phyloP scores from a whole-genome alignment of 2,329 filamentous ascomycete species.

The Fusarium succisae region DNA sequence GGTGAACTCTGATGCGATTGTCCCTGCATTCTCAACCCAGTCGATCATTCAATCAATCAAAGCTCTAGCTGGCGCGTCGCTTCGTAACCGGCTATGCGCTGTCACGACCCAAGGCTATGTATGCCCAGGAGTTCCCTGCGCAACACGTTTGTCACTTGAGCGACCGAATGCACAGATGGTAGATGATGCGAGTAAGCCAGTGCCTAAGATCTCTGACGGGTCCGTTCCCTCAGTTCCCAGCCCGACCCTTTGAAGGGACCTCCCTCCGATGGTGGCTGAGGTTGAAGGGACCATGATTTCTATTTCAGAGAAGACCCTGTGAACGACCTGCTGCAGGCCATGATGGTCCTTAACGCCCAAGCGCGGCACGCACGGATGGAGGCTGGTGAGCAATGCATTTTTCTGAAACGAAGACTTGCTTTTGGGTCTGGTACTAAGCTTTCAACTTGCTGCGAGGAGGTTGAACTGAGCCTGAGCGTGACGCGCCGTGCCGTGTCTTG shows the following conservation, averaged over 20 bases:
- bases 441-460: neutral
- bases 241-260: slow-evolving; percentile 16
- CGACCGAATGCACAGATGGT: slow-evolving; percentile 33
- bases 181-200: slow-evolving; percentile 31
- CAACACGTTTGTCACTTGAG: slow-evolving; percentile 33
- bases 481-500: slow-evolving; percentile 26
- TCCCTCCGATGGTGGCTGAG: slow-evolving; percentile 24
- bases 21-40: slow-evolving; percentile 20
- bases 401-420: neutral
- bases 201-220: slow-evolving; percentile 30
- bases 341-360: slow-evolving; percentile 6
- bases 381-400: neutral
- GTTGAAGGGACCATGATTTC: slow-evolving; percentile 24
- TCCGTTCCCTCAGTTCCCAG: slow-evolving; percentile 29
- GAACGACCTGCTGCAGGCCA: slow-evolving; percentile 1
- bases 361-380: slow-evolving; percentile 24
- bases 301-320: slow-evolving; percentile 13
- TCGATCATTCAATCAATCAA: slow-evolving; percentile 2
- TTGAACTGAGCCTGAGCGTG: slow-evolving; percentile 2
- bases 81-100: slow-evolving; percentile 26
- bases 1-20: slow-evolving; percentile 27
- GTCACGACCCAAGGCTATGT: slow-evolving; percentile 17
- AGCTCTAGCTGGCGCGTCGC: slow-evolving; percentile 27
- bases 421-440: neutral
- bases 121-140: slow-evolving; percentile 37